Evolutionary conservation across 257 asterid genomes (phyloP).

Genomic region (Striga asiatica): DNA sequence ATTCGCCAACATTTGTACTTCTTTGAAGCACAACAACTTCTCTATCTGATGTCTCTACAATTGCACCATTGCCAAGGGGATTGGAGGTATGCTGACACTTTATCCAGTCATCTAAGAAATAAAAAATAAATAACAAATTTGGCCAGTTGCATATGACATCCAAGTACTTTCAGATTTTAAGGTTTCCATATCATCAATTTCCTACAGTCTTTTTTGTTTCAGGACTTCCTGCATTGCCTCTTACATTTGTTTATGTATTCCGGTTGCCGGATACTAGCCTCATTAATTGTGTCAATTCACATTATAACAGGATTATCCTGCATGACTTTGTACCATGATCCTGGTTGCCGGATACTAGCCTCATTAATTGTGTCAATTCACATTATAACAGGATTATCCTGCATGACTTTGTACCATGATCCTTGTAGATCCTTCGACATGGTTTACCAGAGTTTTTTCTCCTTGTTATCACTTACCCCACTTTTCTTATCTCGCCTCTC

Average conservation of each 20-base stretch:
- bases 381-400: no score
- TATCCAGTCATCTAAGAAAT: constrained; percentile 33
- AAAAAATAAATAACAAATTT: constrained; percentile 7
- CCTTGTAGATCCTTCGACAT: no score
- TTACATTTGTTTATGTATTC: background rate
- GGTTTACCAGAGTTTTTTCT: no score
- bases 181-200: constrained; percentile 13
- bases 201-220: background rate
- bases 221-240: background rate
- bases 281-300: no score
- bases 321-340: no score
- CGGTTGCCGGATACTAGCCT: background rate
- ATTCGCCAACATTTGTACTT: constrained; percentile 89
- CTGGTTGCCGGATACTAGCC: background rate
- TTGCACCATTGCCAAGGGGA: constrained; percentile 98
- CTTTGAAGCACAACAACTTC: constrained; percentile 74
- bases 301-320: no score
- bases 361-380: no score
- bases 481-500: no score
- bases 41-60: constrained; percentile 60
- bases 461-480: no score
- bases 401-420: no score
- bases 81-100: constrained; percentile 82
- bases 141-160: background rate
- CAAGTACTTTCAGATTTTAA: background rate